Conservation (phyloP, 345 rosid genomes). For the Capsella bursapastoris region DNA sequence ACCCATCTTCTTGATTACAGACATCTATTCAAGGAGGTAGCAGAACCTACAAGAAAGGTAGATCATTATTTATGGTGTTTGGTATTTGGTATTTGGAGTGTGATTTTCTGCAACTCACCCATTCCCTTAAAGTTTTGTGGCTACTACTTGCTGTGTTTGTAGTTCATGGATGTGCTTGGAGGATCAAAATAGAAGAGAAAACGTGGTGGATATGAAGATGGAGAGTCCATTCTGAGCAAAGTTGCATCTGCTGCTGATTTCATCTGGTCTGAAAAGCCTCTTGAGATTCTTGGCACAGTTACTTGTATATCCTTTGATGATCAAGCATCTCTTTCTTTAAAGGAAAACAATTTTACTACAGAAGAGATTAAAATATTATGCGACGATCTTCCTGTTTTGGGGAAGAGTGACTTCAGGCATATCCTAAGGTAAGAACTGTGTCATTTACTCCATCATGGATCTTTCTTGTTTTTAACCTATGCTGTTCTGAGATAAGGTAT, state of each 20-base stretch:
- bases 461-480: too few relatives aligned
- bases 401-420: too few relatives aligned
- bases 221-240: constrained; percentile 67
- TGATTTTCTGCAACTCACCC: not conserved
- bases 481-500: too few relatives aligned
- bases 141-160: constrained; percentile 6
- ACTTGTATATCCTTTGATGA: too few relatives aligned
- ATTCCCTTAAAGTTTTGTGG: not conserved
- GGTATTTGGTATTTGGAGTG: not conserved
- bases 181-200: constrained; percentile 74
- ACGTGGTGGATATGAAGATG: constrained; percentile 89
- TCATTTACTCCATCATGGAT: too few relatives aligned
- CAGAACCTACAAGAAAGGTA: constrained; percentile 75
- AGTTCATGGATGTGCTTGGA: constrained; percentile 86
- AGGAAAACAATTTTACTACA: too few relatives aligned
- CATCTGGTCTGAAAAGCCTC: too few relatives aligned
- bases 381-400: too few relatives aligned
- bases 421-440: too few relatives aligned
- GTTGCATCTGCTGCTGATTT: constrained; percentile 75
- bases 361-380: too few relatives aligned
- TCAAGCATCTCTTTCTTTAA: too few relatives aligned
- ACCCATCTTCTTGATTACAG: constrained; percentile 81
- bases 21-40: constrained; percentile 71
- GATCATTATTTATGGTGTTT: constrained; percentile 7
- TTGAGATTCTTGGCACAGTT: too few relatives aligned